Evolutionary conservation across 163 green algal genomes (phyloP), one percentile per base, ranked within the genome.

Genomic region (Chlorella variabilis): DNA sequence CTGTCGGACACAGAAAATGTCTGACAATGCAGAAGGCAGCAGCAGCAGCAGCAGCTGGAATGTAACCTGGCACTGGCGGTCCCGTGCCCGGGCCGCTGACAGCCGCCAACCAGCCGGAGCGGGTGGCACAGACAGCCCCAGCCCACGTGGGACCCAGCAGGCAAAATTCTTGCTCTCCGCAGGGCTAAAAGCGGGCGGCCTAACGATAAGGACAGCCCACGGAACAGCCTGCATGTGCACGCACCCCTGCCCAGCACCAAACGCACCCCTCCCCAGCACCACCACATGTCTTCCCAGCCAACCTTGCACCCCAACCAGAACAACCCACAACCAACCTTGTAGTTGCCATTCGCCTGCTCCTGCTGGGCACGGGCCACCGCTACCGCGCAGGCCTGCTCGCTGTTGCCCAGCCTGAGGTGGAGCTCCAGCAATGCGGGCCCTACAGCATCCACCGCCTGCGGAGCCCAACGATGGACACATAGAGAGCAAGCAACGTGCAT

Each of bases 291-390:
- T 29, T 6, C 54, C 15, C 8, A 33, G 23, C 9, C 54, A 29
- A 63, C 33, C 11, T 42, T 41, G 31, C 4, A 41, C 3, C 34
- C 33, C 33, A 49, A 54, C 34, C 9, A 54, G 9, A 51, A 33
- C 9, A 51, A n/a, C 65, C 65, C 65, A 5, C 15, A 18, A 23
- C 3, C 41, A 3, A 91, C 63, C 71, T 92, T 92, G 90, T 95
- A 96, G 85, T 96, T 94, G 77, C 92, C 92, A 75, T 89, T 85
- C n/a, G 93, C 88, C 87, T 93, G 88, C 73, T 82, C 61, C 6
- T 38, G 31, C 31, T 65, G 31, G 31, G 75, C 75, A 29, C 61
- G 33, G 0, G 42, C 75, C 75, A 66, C 75, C 17, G 75, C 75
- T 33, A 82, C 75, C 1, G 42, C 75, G 45, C 75, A 82, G 5